phyloP scores from a whole-genome alignment of 345 rosid species.

The Hevea brasiliensis region DNA sequence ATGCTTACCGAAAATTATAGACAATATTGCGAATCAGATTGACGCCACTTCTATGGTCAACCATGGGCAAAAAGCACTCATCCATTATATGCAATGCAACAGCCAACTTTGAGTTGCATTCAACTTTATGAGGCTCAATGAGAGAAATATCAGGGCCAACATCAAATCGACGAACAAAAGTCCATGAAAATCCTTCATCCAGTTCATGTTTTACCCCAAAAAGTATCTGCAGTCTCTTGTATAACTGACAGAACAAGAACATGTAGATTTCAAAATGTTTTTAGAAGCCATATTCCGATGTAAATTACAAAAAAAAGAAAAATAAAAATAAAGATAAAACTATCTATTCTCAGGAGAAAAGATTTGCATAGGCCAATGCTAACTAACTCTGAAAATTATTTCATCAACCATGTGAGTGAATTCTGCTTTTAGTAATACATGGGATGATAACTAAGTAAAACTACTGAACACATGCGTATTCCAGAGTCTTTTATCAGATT shows the following conservation, averaged over 20 bases:
- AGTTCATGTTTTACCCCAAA: constrained; percentile 81
- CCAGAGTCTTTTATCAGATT: no score
- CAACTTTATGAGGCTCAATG: constrained; percentile 53
- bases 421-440: no score
- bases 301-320: no score
- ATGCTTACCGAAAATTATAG: constrained; percentile 77
- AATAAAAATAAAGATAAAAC: no score
- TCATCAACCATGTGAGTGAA: no score
- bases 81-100: constrained; percentile 89
- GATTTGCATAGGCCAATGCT: no score
- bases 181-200: constrained; percentile 86
- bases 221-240: constrained; percentile 53
- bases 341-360: no score
- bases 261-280: no score
- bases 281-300: no score
- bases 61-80: constrained; percentile 86
- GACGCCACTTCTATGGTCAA: constrained; percentile 85
- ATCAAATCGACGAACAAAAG: constrained; percentile 66
- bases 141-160: constrained; percentile 48
- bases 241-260: constrained; percentile 43
- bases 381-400: no score
- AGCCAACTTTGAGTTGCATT: constrained; percentile 80
- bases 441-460: no score
- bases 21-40: constrained; percentile 84
- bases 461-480: no score